Evolutionary conservation across 768 basidiomycete genomes (phyloP), one percentile per base, ranked within the genome.

Genomic region (Suillus subalutaceus): DNA sequence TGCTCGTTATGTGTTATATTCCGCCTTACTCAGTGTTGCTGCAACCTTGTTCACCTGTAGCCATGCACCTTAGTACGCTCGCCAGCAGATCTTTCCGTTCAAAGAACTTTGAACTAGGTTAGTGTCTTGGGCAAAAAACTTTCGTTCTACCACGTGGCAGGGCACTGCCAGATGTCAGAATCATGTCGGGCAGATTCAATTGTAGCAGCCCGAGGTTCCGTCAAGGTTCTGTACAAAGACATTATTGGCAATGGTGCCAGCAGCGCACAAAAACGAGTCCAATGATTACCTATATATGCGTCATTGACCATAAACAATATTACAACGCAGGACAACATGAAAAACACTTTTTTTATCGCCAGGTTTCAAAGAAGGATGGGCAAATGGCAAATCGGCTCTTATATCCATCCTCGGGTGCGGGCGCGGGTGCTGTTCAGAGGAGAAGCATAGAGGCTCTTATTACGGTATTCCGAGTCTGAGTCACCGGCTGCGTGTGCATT

Each of bases 361-460:
- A 35, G 35, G 2, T 13, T 35, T 35, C 20, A 56, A 52, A n/a
- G 35, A 35, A 56, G 55, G 10, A 37, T 37, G 13, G 40, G 13
- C 40, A 15, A 13, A 41, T 56, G 32, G 32, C 10, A n/a, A 13
- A 37, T 37, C 12, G 55, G 12, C 55, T 37, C 32, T 35, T n/a
- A 56, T 35, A 37, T 20, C 55, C 55, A 37, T n/a, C 20, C 20
- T n/a, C 12, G 55, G 35, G 12, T 37, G 12, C 37, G 55, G 20
- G 18, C 20, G 20, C 32, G 6, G 32, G 1, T 4, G 2, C 44
- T 20, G 6, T 46, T 56, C 35, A 37, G 20, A 56, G 55, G 55
- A n/a, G 55, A 56, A 12, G 35, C 55, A 38, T 56, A 56, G 55
- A 56, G 55, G 32, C 55, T 56, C 37, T 56, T 56, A 37, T 56